Evolutionary conservation across 805 yeast genomes (phyloP).

Genomic region (Blastobotrys chiropterorum): DNA sequence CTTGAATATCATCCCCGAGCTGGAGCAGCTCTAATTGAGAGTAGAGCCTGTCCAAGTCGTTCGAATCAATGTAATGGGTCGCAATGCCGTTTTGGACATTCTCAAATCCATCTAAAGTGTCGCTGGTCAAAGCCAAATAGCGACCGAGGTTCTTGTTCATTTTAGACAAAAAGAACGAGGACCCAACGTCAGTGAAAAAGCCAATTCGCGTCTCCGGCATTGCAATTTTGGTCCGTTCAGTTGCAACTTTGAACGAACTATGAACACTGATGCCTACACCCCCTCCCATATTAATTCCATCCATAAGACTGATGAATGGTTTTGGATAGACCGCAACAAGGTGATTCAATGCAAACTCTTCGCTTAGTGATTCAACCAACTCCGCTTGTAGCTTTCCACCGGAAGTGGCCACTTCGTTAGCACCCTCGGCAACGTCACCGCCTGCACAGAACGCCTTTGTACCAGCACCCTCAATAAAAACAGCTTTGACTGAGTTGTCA

Average conservation of each 20-base stretch:
- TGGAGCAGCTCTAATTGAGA: conserved; percentile 58
- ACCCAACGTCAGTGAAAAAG: conserved; percentile 89
- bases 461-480: conserved; percentile 56
- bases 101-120: conserved; percentile 65
- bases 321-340: conserved; percentile 69
- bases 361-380: conserved; percentile 3
- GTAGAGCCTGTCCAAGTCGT: conserved; percentile 51
- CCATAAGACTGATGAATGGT: conserved; percentile 73
- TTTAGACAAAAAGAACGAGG: conserved; percentile 78
- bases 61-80: conserved; percentile 74
- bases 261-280: conserved; percentile 89
- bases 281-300: conserved; percentile 95
- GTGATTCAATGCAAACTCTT: conserved; percentile 75
- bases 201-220: conserved; percentile 98
- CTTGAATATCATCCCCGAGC: conserved; percentile 24
- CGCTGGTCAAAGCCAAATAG: conserved; percentile 80
- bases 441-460: conserved; percentile 82
- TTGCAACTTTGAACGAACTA: conserved; percentile 84
- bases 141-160: conserved; percentile 75
- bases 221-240: conserved; percentile 81
- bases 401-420: conserved; percentile 50
- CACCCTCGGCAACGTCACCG: conserved; percentile 83
- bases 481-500: conserved; percentile 51
- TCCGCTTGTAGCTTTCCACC: conserved; percentile 23
- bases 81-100: conserved; percentile 75